Conservation (phyloP, 306 rosid species). For the Corylus avellana region DNA sequence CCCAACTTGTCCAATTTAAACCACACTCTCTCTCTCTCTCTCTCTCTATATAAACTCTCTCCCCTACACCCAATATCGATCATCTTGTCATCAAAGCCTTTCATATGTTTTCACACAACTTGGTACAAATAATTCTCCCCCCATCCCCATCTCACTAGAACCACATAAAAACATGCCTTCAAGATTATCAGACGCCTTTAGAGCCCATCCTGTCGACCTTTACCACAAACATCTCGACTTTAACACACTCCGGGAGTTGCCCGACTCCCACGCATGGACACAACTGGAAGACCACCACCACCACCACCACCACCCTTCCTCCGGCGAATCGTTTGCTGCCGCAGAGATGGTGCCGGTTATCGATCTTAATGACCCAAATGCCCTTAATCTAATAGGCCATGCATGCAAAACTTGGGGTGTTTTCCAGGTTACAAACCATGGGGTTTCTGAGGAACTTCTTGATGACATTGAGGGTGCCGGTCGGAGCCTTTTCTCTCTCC, state of each 20-base stretch:
- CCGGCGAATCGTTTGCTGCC: background rate
- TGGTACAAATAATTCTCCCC: conserved; percentile 12
- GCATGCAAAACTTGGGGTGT: conserved; percentile 92
- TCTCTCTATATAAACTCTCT: conserved; percentile 1
- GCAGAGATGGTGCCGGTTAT: conserved; percentile 49
- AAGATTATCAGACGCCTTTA: conserved; percentile 59
- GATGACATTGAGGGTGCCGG: conserved; percentile 46
- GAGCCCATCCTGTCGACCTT: conserved; percentile 57
- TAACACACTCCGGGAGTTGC: conserved; percentile 61
- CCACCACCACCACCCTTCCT: background rate
- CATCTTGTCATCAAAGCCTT: conserved; percentile 33
- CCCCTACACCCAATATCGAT: conserved; percentile 9
- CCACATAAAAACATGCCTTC: conserved; percentile 55
- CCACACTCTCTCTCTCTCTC: background rate
- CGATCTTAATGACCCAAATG: conserved; percentile 70
- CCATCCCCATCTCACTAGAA: background rate
- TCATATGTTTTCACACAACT: background rate
- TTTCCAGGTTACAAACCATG: conserved; percentile 75
- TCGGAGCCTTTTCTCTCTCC: conserved; percentile 61
- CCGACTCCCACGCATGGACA: conserved; percentile 79
- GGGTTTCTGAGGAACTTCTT: conserved; percentile 46
- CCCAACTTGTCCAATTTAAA: conserved; percentile 15
- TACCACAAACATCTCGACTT: conserved; percentile 67
- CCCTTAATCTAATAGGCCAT: conserved; percentile 47
- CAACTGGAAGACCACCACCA: conserved; percentile 11